These are phyloP conservation scores for Haberlea rhodopensis DNA, from an alignment of 257 asterid genomes.

Conservation along the genomic window DNA sequence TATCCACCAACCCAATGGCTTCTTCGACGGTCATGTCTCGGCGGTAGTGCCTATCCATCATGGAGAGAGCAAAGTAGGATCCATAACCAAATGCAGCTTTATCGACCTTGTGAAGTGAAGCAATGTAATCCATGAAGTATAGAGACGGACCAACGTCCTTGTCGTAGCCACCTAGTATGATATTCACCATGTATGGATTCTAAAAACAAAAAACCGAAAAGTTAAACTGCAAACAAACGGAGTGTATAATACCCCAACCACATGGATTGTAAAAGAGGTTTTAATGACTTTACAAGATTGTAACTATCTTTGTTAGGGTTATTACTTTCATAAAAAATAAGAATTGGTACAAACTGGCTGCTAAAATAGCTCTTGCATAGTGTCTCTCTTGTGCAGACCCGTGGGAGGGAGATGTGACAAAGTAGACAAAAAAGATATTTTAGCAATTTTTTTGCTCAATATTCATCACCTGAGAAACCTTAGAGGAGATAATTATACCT, in stretches of 20 bases:
- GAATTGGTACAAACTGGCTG: not conserved
- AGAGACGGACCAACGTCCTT: constrained; percentile 88
- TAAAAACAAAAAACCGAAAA: constrained; percentile 22
- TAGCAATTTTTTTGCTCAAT: not conserved
- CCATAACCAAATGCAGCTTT: constrained; percentile 95
- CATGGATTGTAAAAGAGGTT: not conserved
- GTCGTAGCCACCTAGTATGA: constrained; percentile 89
- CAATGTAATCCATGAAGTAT: constrained; percentile 76
- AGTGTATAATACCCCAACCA: not conserved
- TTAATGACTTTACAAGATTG: not conserved
- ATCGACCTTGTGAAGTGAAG: constrained; percentile 86
- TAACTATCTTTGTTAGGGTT: not conserved
- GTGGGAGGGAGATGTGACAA: not conserved
- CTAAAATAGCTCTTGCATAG: not conserved
- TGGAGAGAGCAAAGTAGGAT: constrained; percentile 78
- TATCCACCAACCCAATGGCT: constrained; percentile 79
- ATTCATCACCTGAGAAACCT: not conserved
- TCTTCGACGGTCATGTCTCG: constrained; percentile 83
- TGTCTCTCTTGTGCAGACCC: not conserved
- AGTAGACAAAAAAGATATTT: no score
- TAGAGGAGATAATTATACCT: constrained; percentile 42
- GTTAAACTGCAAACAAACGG: not conserved
- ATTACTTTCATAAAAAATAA: no score
- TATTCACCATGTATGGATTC: constrained; percentile 86
- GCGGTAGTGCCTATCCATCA: constrained; percentile 91